Percentiles rank a stretch among this genome's conserved stretches.
phyloP scores from a whole-genome alignment of 805 yeast genomes.

The Ogataea thermomethanolica region DNA sequence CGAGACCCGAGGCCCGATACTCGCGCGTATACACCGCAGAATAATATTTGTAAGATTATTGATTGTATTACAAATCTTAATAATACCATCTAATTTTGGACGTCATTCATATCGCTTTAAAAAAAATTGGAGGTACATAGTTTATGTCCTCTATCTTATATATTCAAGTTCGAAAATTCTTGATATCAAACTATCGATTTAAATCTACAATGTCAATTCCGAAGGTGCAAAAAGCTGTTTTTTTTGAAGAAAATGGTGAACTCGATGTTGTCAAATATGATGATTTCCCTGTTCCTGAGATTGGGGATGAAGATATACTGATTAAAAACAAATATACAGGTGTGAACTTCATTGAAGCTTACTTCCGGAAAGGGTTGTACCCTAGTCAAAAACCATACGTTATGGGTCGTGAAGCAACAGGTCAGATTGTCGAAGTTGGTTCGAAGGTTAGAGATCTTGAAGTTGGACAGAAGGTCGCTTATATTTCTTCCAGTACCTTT shows the following conservation, averaged over 20 bases:
- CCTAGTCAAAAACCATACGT: conserved; percentile 57
- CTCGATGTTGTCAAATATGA: conserved; percentile 58
- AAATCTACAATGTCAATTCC: conserved; percentile 37
- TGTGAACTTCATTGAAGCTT: conserved; percentile 76
- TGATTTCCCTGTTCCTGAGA: conserved; percentile 56
- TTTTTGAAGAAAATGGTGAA: conserved; percentile 53
- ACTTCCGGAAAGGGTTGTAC: conserved; percentile 78
- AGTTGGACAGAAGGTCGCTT: conserved; percentile 73
- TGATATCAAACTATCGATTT: not conserved
- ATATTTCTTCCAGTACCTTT: conserved; percentile 50
- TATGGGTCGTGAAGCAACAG: conserved; percentile 71
- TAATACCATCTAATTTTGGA: too few relatives aligned
- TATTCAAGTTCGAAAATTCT: not conserved
- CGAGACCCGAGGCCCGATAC: too few relatives aligned
- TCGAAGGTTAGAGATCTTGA: conserved; percentile 47
- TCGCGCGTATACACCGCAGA: too few relatives aligned
- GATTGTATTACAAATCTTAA: too few relatives aligned
- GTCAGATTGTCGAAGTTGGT: conserved; percentile 66
- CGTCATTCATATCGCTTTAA: too few relatives aligned
- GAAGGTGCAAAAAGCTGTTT: conserved; percentile 50
- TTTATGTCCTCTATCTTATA: not conserved
- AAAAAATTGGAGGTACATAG: too few relatives aligned
- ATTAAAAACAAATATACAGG: conserved; percentile 78
- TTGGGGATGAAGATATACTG: conserved; percentile 55
- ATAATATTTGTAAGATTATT: too few relatives aligned